phyloP scores from a whole-genome alignment of 768 basidiomycete species.

The Xerocomellus intermedius region DNA sequence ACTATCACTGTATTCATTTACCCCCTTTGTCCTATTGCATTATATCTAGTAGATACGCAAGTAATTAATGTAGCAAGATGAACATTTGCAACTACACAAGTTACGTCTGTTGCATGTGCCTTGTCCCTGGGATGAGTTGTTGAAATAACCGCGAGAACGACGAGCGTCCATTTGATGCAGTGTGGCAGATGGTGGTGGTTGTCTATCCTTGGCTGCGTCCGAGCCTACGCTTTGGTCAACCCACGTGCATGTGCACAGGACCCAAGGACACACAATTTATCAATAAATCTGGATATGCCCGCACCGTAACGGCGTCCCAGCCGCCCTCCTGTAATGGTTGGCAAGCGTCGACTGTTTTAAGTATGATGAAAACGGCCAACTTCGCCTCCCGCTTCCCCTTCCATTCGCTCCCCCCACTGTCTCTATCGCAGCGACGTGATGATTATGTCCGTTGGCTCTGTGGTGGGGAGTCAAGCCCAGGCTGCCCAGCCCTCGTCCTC shows the following conservation, averaged over 20 bases:
- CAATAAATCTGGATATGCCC: slow-evolving; percentile 22
- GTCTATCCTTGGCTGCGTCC: slow-evolving; percentile 12
- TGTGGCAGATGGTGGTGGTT: slow-evolving; percentile 14
- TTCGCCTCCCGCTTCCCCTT: slow-evolving; percentile 3
- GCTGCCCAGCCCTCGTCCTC: slow-evolving; percentile 20
- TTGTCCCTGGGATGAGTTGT: background rate
- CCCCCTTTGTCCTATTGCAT: slow-evolving; percentile 13
- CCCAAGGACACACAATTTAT: slow-evolving; percentile 17
- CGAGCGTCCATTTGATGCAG: background rate
- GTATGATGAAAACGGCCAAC: slow-evolving; percentile 4
- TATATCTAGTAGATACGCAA: slow-evolving; percentile 11
- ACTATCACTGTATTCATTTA: slow-evolving; percentile 18
- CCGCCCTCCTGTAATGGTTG: slow-evolving; percentile 18
- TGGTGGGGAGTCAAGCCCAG: slow-evolving; percentile 12
- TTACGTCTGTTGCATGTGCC: slow-evolving; percentile 17
- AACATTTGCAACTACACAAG: background rate
- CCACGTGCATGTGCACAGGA: slow-evolving; percentile 31
- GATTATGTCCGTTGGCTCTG: slow-evolving; percentile 18
- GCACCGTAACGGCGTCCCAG: slow-evolving; percentile 20
- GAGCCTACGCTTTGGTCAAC: slow-evolving; percentile 1
- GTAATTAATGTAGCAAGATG: slow-evolving; percentile 27
- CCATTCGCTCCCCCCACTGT: background rate
- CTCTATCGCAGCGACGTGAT: slow-evolving; percentile 9
- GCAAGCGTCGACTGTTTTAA: slow-evolving; percentile 34
- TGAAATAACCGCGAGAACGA: slow-evolving; percentile 32